These are phyloP conservation scores for Colletotrichum sp. DNA, from an alignment of 2,329 filamentous ascomycete species.

Conservation along the genomic window DNA sequence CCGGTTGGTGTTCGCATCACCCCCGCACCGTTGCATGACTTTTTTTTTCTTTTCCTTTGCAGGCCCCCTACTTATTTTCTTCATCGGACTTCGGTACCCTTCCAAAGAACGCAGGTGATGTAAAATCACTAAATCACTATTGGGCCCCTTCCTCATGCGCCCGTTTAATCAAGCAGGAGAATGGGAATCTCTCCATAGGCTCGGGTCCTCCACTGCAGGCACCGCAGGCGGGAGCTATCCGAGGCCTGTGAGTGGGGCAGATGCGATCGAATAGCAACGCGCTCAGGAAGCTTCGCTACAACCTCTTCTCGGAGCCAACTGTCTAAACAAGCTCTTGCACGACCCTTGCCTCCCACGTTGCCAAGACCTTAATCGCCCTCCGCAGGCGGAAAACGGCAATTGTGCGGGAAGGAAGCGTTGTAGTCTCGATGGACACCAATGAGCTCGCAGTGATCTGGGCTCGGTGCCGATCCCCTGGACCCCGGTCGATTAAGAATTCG, in stretches of 20 bases:
- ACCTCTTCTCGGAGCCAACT: background rate
- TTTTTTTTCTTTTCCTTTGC: background rate
- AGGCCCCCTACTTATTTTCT: background rate
- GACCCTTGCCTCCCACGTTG: background rate
- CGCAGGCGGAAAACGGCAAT: constrained; percentile 2
- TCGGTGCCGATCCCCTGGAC: background rate
- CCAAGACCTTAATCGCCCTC: background rate
- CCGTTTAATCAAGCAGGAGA: background rate
- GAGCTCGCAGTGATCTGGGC: background rate
- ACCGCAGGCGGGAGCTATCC: background rate
- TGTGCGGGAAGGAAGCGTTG: background rate
- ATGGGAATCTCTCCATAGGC: background rate
- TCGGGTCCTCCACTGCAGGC: background rate
- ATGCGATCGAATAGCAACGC: constrained; percentile 8
- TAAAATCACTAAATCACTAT: background rate
- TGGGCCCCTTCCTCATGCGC: background rate
- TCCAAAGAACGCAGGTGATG: background rate
- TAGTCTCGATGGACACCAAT: background rate
- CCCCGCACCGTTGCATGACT: background rate
- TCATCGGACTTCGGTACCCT: background rate
- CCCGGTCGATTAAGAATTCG: background rate
- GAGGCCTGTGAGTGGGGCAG: constrained; percentile 1
- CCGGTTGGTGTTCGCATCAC: background rate
- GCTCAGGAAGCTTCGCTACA: background rate
- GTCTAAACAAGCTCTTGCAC: background rate